A percentile compares a stretch with the other conserved stretches of the same genome.
Conservation (phyloP, 306 rosid genomes). For the Trichosanthes truncata region DNA sequence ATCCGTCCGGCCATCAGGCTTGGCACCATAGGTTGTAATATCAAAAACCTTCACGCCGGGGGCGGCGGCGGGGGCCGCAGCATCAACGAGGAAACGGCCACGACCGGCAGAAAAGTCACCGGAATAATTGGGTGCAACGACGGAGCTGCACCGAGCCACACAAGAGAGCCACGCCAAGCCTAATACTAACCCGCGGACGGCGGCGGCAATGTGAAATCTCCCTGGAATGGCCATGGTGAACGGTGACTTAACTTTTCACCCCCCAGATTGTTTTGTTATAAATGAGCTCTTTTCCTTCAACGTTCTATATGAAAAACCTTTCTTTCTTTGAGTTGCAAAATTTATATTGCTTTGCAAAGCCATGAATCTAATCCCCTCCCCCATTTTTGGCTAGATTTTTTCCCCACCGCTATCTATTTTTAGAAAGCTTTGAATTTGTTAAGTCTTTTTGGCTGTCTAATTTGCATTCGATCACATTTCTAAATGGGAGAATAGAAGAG, state of each 20-base stretch:
- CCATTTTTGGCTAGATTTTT: neutral
- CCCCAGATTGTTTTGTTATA: neutral
- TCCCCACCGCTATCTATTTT: neutral
- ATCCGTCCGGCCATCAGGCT: neutral
- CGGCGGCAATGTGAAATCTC: conserved; percentile 9
- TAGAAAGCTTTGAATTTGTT: neutral
- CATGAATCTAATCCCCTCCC: neutral
- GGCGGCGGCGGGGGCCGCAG: neutral
- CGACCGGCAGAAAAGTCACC: neutral
- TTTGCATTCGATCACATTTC: neutral
- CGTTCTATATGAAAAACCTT: neutral
- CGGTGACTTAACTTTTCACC: neutral
- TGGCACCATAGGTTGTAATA: neutral
- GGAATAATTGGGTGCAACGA: neutral
- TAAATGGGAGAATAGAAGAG: neutral
- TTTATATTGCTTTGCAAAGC: neutral
- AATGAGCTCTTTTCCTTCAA: neutral
- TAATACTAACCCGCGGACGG: neutral
- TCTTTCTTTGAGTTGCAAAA: neutral
- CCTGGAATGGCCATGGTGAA: conserved; percentile 1
- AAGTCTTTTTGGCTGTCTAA: neutral
- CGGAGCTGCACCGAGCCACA: conserved; percentile 6
- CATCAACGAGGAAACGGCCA: neutral
- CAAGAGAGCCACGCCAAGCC: conserved; percentile 21
- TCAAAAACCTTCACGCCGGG: neutral